Conservation (phyloP, 2,329 filamentous ascomycete genomes). For the Hyphodiscus sp. region DNA sequence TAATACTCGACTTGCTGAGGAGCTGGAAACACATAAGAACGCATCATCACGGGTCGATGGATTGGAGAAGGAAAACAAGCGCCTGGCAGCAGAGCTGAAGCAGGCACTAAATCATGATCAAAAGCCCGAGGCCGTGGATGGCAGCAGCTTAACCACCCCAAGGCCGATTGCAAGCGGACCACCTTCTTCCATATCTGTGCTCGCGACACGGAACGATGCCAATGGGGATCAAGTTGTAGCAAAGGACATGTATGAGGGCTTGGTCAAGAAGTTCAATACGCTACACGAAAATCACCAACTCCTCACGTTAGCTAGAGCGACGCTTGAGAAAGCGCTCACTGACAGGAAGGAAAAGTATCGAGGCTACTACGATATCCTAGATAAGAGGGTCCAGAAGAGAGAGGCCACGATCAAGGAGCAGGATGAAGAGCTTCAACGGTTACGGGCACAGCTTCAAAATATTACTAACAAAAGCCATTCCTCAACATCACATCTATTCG, state of each 20-base stretch:
- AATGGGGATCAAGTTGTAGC: conserved; percentile 3
- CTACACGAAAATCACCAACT: conserved; percentile 8
- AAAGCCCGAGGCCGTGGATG: background rate
- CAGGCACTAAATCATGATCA: conserved; percentile 6
- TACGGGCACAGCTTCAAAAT: conserved; percentile 4
- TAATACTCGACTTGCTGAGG: conserved; percentile 12
- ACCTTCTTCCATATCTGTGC: conserved; percentile 2
- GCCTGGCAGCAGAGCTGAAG: conserved; percentile 13
- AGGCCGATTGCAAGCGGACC: conserved; percentile 6
- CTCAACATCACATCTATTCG: background rate
- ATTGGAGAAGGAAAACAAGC: conserved; percentile 23
- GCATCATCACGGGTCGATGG: conserved; percentile 8
- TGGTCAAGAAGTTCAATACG: conserved; percentile 19
- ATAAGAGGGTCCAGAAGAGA: conserved; percentile 9
- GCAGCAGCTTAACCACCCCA: background rate
- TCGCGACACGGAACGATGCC: background rate
- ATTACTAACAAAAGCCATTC: background rate
- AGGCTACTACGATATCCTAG: conserved; percentile 2
- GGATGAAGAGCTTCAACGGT: conserved; percentile 9
- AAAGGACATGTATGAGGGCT: conserved; percentile 9
- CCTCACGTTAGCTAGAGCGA: conserved; percentile 9
- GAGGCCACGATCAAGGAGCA: conserved; percentile 14
- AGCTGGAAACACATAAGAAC: conserved; percentile 13
- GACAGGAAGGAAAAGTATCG: conserved; percentile 15
- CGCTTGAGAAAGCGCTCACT: conserved; percentile 8